A percentile compares a stretch with the other conserved stretches of the same genome.
Conservation (phyloP, 805 yeast species). For the Candida boleticola region DNA sequence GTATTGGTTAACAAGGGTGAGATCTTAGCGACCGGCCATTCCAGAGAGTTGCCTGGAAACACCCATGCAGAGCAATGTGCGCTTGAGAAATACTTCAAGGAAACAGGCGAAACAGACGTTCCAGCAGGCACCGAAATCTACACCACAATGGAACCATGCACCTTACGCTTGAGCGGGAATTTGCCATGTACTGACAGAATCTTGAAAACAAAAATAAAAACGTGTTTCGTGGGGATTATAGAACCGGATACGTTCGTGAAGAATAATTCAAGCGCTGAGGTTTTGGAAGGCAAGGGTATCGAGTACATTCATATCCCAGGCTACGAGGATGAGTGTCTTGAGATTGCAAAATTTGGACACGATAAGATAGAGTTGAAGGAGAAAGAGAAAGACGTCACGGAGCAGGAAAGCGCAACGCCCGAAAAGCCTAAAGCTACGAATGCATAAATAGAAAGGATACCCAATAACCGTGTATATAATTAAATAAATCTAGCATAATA, state of each 20-base stretch:
- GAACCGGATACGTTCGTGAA: conserved; percentile 91
- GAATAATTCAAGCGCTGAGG: conserved; percentile 61
- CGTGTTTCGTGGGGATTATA: conserved; percentile 86
- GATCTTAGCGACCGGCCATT: conserved; percentile 77
- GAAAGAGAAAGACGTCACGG: not conserved
- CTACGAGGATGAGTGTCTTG: conserved; percentile 64
- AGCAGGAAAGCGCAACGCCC: not conserved
- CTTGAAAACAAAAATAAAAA: conserved; percentile 51
- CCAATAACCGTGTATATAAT: no score
- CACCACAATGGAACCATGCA: conserved; percentile 98
- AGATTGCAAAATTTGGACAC: conserved; percentile 76
- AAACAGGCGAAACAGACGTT: conserved; percentile 36
- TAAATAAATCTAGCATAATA: no score
- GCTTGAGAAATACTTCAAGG: conserved; percentile 60
- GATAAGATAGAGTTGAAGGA: conserved; percentile 18
- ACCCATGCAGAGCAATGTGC: conserved; percentile 99
- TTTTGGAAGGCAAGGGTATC: conserved; percentile 55
- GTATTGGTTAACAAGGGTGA: conserved; percentile 61
- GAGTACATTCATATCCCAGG: conserved; percentile 83
- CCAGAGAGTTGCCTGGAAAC: conserved; percentile 89
- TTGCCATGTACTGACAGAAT: conserved; percentile 84
- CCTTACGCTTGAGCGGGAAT: conserved; percentile 85
- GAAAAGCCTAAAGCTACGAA: no score
- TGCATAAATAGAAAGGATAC: no score
- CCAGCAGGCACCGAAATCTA: conserved; percentile 81